Conservation (phyloP, 495 filamentous ascomycete genomes). For the Penicillium longicatenatum region DNA sequence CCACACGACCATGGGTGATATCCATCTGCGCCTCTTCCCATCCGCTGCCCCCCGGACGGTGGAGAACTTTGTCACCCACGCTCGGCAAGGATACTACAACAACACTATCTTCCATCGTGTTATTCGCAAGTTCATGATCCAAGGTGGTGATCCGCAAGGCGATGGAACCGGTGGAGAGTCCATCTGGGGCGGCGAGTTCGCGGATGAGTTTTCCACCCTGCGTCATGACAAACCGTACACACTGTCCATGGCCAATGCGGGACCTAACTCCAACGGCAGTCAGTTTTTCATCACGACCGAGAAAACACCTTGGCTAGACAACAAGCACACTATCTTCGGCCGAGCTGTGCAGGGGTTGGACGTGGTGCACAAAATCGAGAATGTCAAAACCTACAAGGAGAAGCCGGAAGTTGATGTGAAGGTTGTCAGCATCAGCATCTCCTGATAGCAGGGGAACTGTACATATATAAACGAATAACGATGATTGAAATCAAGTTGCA, state of each 20-base stretch:
- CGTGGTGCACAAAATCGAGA: conserved; percentile 97
- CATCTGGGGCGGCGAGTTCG: conserved; percentile 96
- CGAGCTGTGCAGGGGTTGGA: conserved; percentile 86
- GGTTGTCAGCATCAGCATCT: conserved; percentile 78
- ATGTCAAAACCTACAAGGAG: conserved; percentile 88
- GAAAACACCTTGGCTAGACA: conserved; percentile 94
- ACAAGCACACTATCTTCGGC: conserved; percentile 96
- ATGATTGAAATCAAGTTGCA: not conserved
- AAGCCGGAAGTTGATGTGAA: conserved; percentile 97
- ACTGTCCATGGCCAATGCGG: conserved; percentile 95
- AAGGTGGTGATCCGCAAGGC: conserved; percentile 86
- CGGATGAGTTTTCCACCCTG: conserved; percentile 88
- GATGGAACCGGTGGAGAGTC: conserved; percentile 95
- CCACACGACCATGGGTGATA: conserved; percentile 93
- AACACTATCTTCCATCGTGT: conserved; percentile 96
- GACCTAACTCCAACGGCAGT: conserved; percentile 74
- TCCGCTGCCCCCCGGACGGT: conserved; percentile 91
- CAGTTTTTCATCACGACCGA: conserved; percentile 99
- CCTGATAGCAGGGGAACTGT: conserved; percentile 13
- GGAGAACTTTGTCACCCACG: conserved; percentile 97
- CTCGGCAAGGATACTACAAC: conserved; percentile 90
- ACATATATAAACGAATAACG: conserved; percentile 11
- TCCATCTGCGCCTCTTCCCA: conserved; percentile 91
- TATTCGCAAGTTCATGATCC: conserved; percentile 98
- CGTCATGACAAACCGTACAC: conserved; percentile 97